Evolutionary conservation across 2,329 filamentous ascomycete genomes (phyloP).

Genomic region (Phaeosphaeriaceae sp.): DNA sequence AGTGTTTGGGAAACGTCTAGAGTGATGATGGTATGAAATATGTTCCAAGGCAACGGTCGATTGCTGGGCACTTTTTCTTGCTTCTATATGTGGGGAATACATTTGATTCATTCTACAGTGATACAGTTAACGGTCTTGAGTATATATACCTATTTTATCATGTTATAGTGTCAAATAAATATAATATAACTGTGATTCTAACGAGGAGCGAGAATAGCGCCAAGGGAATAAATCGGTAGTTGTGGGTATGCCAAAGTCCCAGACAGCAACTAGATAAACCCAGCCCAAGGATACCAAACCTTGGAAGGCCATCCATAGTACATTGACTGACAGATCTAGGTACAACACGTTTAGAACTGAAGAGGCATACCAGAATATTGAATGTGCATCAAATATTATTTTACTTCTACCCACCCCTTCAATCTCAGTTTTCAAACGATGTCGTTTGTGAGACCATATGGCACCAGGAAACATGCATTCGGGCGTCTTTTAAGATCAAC

Average conservation of each 20-base stretch:
- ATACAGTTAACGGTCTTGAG: no score
- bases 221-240: conserved; percentile 11
- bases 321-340: no score
- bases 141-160: conserved; percentile 16
- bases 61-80: neutral
- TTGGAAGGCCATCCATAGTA: conserved; percentile 9
- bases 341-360: no score
- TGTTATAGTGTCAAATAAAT: conserved; percentile 25
- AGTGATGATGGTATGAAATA: no score
- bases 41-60: no score
- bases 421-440: conserved; percentile 2
- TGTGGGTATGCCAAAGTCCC: conserved; percentile 22
- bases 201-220: conserved; percentile 19
- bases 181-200: conserved; percentile 25
- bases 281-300: conserved; percentile 13
- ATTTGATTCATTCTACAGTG: conserved; percentile 28
- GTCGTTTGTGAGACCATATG: neutral
- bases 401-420: conserved; percentile 17
- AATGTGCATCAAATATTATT: conserved; percentile 18
- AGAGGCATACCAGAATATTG: conserved; percentile 26
- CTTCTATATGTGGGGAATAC: conserved; percentile 16
- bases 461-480: conserved; percentile 8
- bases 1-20: no score
- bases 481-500: neutral
- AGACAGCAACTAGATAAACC: conserved; percentile 14